These are phyloP conservation scores for Carpinus fangiana DNA, from an alignment of 306 rosid species.

Conservation along the genomic window DNA sequence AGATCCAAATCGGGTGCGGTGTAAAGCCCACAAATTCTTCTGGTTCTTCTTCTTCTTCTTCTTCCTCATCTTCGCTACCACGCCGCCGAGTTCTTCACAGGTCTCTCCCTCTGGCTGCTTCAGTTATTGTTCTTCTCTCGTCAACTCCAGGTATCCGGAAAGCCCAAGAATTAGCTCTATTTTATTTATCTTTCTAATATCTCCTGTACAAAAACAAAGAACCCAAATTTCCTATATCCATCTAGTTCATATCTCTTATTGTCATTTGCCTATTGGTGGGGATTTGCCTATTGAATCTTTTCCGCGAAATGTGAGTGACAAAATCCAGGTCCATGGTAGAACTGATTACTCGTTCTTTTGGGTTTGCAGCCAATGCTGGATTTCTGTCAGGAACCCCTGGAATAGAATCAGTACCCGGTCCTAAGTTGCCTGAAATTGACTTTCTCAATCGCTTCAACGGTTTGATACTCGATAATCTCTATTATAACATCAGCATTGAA, in stretches of 20 bases:
- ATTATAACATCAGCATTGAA: constrained; percentile 6
- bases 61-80: constrained; percentile 29
- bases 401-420: constrained; percentile 88
- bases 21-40: constrained; percentile 22
- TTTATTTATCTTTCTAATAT: background rate
- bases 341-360: constrained; percentile 13
- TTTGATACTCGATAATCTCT: constrained; percentile 24
- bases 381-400: constrained; percentile 83
- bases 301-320: background rate
- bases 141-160: constrained; percentile 60
- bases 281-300: background rate
- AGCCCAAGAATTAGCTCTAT: background rate
- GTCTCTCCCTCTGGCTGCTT: constrained; percentile 73
- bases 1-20: constrained; percentile 26
- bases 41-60: background rate
- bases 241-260: background rate
- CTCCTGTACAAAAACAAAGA: background rate
- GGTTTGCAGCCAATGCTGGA: constrained; percentile 76
- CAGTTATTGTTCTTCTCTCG: constrained; percentile 70
- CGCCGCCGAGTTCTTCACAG: constrained; percentile 42
- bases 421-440: constrained; percentile 79
- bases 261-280: background rate
- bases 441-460: constrained; percentile 72
- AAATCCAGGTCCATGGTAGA: background rate
- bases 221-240: no score